Evolutionary conservation across 495 filamentous ascomycete genomes (phyloP).

Genomic region (Amphirosellinia nigrospora): DNA sequence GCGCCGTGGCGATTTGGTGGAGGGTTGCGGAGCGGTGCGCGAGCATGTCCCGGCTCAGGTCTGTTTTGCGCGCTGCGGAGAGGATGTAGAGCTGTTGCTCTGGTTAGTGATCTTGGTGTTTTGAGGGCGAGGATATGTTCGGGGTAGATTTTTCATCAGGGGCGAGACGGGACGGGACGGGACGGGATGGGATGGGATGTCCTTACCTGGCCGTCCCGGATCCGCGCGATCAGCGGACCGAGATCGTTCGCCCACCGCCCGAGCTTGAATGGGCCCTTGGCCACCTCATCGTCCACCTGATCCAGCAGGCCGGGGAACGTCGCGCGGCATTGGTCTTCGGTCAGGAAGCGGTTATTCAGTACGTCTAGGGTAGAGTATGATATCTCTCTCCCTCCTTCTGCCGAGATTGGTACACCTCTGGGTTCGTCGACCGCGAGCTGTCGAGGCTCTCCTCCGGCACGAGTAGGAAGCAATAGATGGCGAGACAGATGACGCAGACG

Average conservation of each 20-base stretch:
- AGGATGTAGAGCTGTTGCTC: conserved; percentile 48
- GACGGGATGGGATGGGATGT: background rate
- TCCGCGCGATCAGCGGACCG: conserved; percentile 49
- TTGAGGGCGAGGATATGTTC: no score
- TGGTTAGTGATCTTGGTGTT: background rate
- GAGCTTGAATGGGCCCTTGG: conserved; percentile 52
- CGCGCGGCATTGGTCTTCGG: conserved; percentile 46
- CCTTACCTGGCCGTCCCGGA: conserved; percentile 50
- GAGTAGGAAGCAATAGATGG: conserved; percentile 47
- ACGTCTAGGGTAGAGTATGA: conserved; percentile 32
- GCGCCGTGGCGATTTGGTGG: conserved; percentile 49
- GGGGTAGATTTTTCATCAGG: no score
- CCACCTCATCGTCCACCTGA: conserved; percentile 52
- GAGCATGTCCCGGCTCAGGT: conserved; percentile 48
- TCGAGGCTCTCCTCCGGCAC: conserved; percentile 36
- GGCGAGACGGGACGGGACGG: background rate
- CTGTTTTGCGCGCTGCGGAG: conserved; percentile 46
- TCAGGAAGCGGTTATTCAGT: conserved; percentile 49
- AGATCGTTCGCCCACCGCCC: conserved; percentile 42
- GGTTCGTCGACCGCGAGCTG: conserved; percentile 30
- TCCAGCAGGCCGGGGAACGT: conserved; percentile 54
- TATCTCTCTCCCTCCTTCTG: background rate
- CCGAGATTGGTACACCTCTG: conserved; percentile 24
- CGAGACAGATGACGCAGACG: conserved; percentile 38
- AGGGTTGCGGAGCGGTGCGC: conserved; percentile 46